These are phyloP conservation scores for Centaurea solstitialis DNA, from an alignment of 129 eudicot genomes.

Conservation along the genomic window DNA sequence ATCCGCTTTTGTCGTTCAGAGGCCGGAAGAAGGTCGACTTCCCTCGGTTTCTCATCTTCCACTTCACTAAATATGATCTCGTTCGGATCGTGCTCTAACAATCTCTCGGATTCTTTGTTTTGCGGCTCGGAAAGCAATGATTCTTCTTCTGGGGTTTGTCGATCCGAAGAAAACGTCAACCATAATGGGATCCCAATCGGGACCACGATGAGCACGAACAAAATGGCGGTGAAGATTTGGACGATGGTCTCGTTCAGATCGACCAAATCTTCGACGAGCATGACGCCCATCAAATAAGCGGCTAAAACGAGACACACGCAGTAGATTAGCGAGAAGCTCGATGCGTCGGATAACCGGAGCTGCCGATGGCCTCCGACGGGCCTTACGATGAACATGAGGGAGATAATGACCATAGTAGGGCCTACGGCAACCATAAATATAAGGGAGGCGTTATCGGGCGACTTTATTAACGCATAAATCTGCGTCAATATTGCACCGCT, in stretches of 20 bases:
- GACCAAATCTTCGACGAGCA: slow-evolving; percentile 73
- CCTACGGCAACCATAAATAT: slow-evolving; percentile 95
- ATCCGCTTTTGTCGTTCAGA: slow-evolving; percentile 79
- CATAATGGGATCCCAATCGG: slow-evolving; percentile 69
- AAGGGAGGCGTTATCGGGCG: slow-evolving; percentile 80
- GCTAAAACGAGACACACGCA: slow-evolving; percentile 74
- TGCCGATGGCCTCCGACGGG: slow-evolving; percentile 93
- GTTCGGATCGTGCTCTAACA: slow-evolving; percentile 46
- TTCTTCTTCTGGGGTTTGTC: slow-evolving; percentile 49
- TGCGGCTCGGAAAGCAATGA: slow-evolving; percentile 58
- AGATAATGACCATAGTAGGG: slow-evolving; percentile 68
- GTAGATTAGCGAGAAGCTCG: slow-evolving; percentile 69
- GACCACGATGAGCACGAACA: slow-evolving; percentile 50
- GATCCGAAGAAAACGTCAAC: slow-evolving; percentile 42
- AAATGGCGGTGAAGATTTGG: slow-evolving; percentile 55
- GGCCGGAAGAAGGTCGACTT: slow-evolving; percentile 73
- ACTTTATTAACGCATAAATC: slow-evolving; percentile 59
- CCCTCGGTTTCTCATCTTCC: slow-evolving; percentile 88
- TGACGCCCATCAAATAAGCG: slow-evolving; percentile 85
- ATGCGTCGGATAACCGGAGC: slow-evolving; percentile 56
- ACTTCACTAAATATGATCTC: slow-evolving; percentile 92
- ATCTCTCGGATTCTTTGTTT: slow-evolving; percentile 39
- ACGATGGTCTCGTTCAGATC: slow-evolving; percentile 52
- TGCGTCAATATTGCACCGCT: slow-evolving; percentile 88
- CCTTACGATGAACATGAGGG: slow-evolving; percentile 85